Percentiles rank a stretch among this genome's conserved stretches.
phyloP scores from a whole-genome alignment of 352 stramenopile genomes.

The Phytophthora pluvialis region DNA sequence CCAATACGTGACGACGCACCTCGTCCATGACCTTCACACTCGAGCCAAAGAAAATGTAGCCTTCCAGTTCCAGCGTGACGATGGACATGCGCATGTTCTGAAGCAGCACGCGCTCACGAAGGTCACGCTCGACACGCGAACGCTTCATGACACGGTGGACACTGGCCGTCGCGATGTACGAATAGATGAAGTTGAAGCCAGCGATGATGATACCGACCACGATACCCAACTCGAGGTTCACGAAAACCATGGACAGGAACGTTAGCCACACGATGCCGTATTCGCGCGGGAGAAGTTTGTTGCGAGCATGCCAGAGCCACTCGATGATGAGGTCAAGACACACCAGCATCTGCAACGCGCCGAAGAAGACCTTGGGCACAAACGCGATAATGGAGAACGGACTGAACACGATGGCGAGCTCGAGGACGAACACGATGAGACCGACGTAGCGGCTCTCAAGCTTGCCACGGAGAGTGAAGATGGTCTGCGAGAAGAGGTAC shows the following conservation, averaged over 20 bases:
- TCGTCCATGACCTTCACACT: slow-evolving; percentile 90
- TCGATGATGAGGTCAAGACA: slow-evolving; percentile 97
- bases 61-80: slow-evolving; percentile 84
- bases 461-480: slow-evolving; percentile 85
- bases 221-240: slow-evolving; percentile 96
- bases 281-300: slow-evolving; percentile 90
- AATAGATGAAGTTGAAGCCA: slow-evolving; percentile 90
- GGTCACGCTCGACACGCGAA: slow-evolving; percentile 80
- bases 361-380: slow-evolving; percentile 98
- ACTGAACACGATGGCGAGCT: slow-evolving; percentile 81
- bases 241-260: slow-evolving; percentile 94
- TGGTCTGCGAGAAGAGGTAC: slow-evolving; percentile 99
- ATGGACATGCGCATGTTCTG: slow-evolving; percentile 81
- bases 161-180: slow-evolving; percentile 74
- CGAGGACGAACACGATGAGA: slow-evolving; percentile 79
- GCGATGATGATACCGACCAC: slow-evolving; percentile 91
- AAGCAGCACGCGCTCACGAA: slow-evolving; percentile 76
- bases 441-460: slow-evolving; percentile 77
- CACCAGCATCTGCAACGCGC: slow-evolving; percentile 96
- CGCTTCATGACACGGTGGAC: slow-evolving; percentile 84
- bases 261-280: slow-evolving; percentile 95
- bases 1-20: slow-evolving; percentile 83
- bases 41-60: slow-evolving; percentile 90
- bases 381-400: slow-evolving; percentile 96
- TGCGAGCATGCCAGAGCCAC: slow-evolving; percentile 92